Evolutionary conservation across 345 rosid species (phyloP), one percentile per base, ranked within the genome.

Genomic region (Camelina hispida): DNA sequence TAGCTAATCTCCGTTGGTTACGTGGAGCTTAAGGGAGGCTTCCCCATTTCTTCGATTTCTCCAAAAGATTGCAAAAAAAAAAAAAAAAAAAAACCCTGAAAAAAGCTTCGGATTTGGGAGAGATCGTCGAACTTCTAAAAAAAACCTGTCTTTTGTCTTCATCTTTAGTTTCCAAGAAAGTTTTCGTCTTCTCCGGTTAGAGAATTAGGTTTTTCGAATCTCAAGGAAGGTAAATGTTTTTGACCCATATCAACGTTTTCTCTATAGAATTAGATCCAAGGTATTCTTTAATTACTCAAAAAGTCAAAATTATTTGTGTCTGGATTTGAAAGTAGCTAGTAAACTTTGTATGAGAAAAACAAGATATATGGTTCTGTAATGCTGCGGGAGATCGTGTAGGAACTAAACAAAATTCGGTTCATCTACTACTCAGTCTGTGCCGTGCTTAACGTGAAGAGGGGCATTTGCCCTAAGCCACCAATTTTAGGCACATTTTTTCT

Each of bases 11-110:
- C 70, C 54, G 44, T 51, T 73, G 54, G 58, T 74, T 74, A 35
- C 78, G 50, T 74, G 72, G 78, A 55, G 66, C 42, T 54, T 15
- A 74, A 56, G 71, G 66, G 77, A 73, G 25, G 40, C 22, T 53
- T 73, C 34, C 44, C 9, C 4, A 3, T 2, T 2, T 62, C 18
- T 38, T 72, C 38, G 2, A 51, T 28, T 30, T 44, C 18, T 44
- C 18, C 35, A 0, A 8, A 13, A 38, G 28, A 28, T 25, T 42
- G 18, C 0, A 20, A 20, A 20, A 20, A 0, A 20, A 20, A 20
- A 0, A 20, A 20, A 20, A 20, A 38, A 68, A 42, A 16, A 28
- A 35, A 54, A 15, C 16, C 15, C 62, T 4, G 1, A 20, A 12
- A 22, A 28, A 7, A 62, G 11, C 4, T 16, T 44, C 13, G n/a